Percentiles rank a stretch among this genome's conserved stretches.
phyloP scores from a whole-genome alignment of 139 green algal genomes.

The Raphidocelis subcapitata region DNA sequence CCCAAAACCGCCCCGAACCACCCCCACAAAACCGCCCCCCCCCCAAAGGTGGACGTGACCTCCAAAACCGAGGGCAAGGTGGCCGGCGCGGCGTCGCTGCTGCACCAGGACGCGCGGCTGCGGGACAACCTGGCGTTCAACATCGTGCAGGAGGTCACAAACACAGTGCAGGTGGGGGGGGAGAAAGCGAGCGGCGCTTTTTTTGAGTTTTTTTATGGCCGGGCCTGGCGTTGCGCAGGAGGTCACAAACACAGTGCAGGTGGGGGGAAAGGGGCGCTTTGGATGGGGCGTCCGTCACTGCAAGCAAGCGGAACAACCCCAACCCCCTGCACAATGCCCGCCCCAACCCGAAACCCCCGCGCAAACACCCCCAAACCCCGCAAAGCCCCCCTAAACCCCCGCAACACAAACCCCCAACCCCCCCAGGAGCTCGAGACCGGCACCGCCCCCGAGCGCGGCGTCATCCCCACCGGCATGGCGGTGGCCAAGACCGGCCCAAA shows the following conservation, averaged over 20 bases:
- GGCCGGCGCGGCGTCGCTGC: constrained; percentile 59
- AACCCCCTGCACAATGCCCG: too few species aligned
- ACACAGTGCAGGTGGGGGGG: constrained; percentile 64
- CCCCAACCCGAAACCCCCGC: too few species aligned
- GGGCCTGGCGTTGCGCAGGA: constrained; percentile 86
- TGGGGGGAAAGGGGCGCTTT: constrained; percentile 29
- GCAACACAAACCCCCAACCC: too few species aligned
- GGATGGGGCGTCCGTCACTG: too few species aligned
- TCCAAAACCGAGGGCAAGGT: constrained; percentile 90
- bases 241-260: constrained; percentile 72
- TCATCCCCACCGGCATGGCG: constrained; percentile 22
- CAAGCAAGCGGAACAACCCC: too few species aligned
- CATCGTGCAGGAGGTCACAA: constrained; percentile 80
- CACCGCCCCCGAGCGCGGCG: not conserved
- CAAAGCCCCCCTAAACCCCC: too few species aligned
- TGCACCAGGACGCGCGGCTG: constrained; percentile 87
- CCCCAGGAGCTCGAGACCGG: constrained; percentile 21
- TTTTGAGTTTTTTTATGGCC: too few species aligned
- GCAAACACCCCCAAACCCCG: too few species aligned
- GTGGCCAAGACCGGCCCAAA: constrained; percentile 46
- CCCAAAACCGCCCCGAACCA: too few species aligned
- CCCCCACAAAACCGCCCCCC: too few species aligned
- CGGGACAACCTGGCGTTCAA: constrained; percentile 74
- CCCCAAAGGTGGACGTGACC: constrained; percentile 90
- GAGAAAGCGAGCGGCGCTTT: too few species aligned